Evolutionary conservation across 192 early-diverging fungal species (phyloP).

Genomic region (Diversispora epigaea): DNA sequence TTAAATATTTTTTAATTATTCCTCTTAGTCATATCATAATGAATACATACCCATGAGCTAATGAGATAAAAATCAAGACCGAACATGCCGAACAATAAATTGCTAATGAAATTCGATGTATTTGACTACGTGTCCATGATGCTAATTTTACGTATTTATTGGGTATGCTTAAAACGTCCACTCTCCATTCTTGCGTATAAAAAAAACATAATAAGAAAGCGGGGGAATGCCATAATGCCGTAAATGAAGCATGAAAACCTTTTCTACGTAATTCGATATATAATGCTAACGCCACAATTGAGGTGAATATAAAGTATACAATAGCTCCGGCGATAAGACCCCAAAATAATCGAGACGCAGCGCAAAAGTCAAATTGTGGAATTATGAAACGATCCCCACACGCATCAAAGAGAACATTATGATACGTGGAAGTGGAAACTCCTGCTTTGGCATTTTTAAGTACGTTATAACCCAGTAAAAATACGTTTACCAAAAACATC

Average conservation of each 20-base stretch:
- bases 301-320: constrained; percentile 26
- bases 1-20: constrained; percentile 1
- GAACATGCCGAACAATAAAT: constrained; percentile 14
- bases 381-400: constrained; percentile 24
- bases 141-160: constrained; percentile 28
- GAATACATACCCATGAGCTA: constrained; percentile 4
- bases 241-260: constrained; percentile 25
- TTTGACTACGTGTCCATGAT: constrained; percentile 20
- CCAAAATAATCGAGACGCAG: constrained; percentile 24
- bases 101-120: constrained; percentile 24
- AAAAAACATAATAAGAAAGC: constrained; percentile 26
- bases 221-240: constrained; percentile 29
- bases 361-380: constrained; percentile 25
- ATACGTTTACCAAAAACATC: constrained; percentile 27
- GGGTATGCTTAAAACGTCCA: constrained; percentile 27
- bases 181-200: background rate
- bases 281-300: constrained; percentile 5
- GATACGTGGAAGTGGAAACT: background rate
- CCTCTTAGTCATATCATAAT: background rate
- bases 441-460: background rate
- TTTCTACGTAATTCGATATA: constrained; percentile 15
- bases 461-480: constrained; percentile 29
- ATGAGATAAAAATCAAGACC: constrained; percentile 21
- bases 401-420: constrained; percentile 14
- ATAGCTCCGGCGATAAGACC: constrained; percentile 18